Evolutionary conservation across 176 grass and related monocot genomes (phyloP).

Genomic region (Oryza rufipogon): DNA sequence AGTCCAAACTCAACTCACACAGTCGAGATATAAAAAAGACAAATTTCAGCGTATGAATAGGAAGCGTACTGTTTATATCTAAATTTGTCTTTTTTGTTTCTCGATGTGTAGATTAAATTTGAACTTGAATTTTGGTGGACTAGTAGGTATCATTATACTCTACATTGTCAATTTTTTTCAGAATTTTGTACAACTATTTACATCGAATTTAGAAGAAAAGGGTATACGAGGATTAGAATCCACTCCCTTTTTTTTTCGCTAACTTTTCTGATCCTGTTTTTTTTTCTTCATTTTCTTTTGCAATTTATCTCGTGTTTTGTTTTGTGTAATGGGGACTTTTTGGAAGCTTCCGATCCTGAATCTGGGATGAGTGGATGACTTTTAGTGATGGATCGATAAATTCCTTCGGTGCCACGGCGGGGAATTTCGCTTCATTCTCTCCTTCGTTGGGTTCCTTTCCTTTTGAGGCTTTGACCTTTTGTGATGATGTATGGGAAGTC

Average conservation of each 20-base stretch:
- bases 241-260: background rate
- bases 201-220: too few species aligned
- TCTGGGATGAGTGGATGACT: constrained; percentile 2
- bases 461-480: constrained; percentile 1
- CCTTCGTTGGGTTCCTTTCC: constrained; percentile 21
- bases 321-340: constrained; percentile 40
- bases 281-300: constrained; percentile 5
- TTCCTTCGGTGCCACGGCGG: background rate
- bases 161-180: too few species aligned
- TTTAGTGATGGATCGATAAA: background rate
- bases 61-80: too few species aligned
- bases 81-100: too few species aligned
- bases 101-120: too few species aligned
- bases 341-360: constrained; percentile 48
- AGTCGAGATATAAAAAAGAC: too few species aligned
- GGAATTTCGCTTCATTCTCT: constrained; percentile 45
- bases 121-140: too few species aligned
- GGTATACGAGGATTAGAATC: too few species aligned
- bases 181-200: too few species aligned
- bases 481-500: background rate
- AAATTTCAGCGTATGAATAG: too few species aligned
- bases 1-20: too few species aligned
- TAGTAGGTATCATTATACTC: too few species aligned
- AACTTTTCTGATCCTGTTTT: background rate
- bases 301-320: background rate